These are phyloP conservation scores for Scedosporium minutisporum DNA, from an alignment of 2,329 filamentous ascomycete species.

Conservation along the genomic window DNA sequence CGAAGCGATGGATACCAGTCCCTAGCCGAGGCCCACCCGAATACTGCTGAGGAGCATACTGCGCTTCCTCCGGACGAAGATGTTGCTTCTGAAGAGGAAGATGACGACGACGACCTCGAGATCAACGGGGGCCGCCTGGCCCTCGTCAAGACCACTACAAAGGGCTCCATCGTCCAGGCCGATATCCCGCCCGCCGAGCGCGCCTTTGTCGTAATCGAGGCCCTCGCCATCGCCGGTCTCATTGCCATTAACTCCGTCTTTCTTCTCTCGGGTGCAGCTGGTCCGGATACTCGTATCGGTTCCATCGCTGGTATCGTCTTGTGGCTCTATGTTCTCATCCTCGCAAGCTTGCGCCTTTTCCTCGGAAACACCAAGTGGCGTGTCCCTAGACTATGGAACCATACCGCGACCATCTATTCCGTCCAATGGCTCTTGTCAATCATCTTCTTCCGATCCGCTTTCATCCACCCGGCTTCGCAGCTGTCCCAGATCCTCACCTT, in stretches of 20 bases:
- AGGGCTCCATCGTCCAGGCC: constrained; percentile 57
- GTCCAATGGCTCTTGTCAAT: constrained; percentile 71
- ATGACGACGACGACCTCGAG: constrained; percentile 50
- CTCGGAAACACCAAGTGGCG: constrained; percentile 55
- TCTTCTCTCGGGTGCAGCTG: constrained; percentile 51
- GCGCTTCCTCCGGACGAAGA: constrained; percentile 38
- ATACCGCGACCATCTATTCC: constrained; percentile 77
- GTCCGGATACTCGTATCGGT: constrained; percentile 45
- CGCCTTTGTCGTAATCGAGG: constrained; percentile 62
- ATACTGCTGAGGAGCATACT: constrained; percentile 35
- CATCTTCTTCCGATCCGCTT: constrained; percentile 71
- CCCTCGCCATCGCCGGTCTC: constrained; percentile 62
- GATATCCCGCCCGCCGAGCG: constrained; percentile 68
- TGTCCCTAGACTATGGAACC: constrained; percentile 77
- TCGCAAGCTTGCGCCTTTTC: constrained; percentile 64
- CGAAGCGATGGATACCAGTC: constrained; percentile 47
- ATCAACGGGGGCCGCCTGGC: constrained; percentile 48
- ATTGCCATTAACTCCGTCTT: constrained; percentile 59
- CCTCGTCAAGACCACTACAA: constrained; percentile 51
- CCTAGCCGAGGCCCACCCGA: constrained; percentile 32
- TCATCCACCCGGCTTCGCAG: constrained; percentile 65
- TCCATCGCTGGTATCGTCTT: constrained; percentile 58
- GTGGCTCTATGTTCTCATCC: constrained; percentile 72
- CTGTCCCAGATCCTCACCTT: constrained; percentile 56
- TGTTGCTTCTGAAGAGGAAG: constrained; percentile 33